Percentiles rank a stretch among this genome's conserved stretches.
Conservation (phyloP, 164 flowering plant genomes). For the Kingdonia uniflora region DNA sequence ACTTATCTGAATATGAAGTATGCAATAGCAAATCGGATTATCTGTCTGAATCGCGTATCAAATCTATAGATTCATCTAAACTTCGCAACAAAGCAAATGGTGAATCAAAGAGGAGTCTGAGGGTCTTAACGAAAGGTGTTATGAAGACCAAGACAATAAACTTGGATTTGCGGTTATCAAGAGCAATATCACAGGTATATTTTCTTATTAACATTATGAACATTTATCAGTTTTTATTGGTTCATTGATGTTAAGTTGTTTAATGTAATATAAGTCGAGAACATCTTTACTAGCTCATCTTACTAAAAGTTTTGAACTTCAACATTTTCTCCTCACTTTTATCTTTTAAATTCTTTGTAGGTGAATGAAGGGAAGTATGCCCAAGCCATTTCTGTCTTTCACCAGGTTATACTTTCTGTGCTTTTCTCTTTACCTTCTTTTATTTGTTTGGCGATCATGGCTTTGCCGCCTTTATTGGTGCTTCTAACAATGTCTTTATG, state of each 20-base stretch:
- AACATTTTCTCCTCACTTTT: too few species aligned
- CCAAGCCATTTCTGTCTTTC: constrained; percentile 72
- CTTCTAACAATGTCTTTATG: neutral
- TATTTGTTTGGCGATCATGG: neutral
- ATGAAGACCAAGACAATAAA: constrained; percentile 66
- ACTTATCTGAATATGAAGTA: constrained; percentile 10
- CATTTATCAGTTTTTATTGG: too few species aligned
- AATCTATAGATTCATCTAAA: constrained; percentile 18
- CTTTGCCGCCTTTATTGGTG: neutral
- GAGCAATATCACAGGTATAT: constrained; percentile 82
- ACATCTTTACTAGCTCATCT: too few species aligned
- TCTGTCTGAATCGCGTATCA: constrained; percentile 14
- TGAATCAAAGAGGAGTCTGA: constrained; percentile 33
- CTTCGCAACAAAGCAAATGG: constrained; percentile 19
- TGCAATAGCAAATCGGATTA: constrained; percentile 10
- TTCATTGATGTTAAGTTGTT: too few species aligned
- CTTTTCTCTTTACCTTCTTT: neutral
- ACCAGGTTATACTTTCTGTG: constrained; percentile 44
- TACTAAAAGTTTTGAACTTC: too few species aligned
- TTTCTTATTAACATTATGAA: neutral
- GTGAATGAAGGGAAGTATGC: constrained; percentile 93
- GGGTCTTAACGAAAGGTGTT: constrained; percentile 38
- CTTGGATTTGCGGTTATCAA: constrained; percentile 82
- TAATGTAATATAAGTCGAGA: too few species aligned
- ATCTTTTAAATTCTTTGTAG: constrained; percentile 23